phyloP scores from a whole-genome alignment of 371 early-diverging fungal species.

The Circinella minor region DNA sequence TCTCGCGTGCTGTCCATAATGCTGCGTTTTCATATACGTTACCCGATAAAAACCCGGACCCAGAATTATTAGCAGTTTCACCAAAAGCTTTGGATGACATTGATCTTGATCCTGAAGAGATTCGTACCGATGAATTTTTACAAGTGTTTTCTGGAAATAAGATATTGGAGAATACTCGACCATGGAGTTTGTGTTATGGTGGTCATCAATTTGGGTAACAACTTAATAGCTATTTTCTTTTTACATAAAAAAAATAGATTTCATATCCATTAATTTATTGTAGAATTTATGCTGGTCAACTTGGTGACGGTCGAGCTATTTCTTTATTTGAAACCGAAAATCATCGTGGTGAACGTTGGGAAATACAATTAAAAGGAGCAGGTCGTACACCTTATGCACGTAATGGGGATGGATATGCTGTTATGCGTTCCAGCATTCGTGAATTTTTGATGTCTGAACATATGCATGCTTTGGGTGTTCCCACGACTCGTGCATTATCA shows the following conservation, averaged over 20 bases:
- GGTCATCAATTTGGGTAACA: conserved; percentile 90
- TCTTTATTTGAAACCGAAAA: conserved; percentile 67
- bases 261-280: neutral
- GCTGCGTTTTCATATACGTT: conserved; percentile 64
- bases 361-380: conserved; percentile 86
- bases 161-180: conserved; percentile 55
- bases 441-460: conserved; percentile 89
- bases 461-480: conserved; percentile 74
- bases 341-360: conserved; percentile 60
- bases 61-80: conserved; percentile 51
- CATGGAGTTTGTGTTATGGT: conserved; percentile 87
- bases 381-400: conserved; percentile 90
- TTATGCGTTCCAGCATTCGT: conserved; percentile 79
- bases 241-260: neutral
- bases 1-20: conserved; percentile 61
- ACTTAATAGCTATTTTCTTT: conserved; percentile 21
- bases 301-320: conserved; percentile 91
- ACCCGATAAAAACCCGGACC: conserved; percentile 58
- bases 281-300: conserved; percentile 61
- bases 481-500: conserved; percentile 80
- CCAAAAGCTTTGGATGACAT: conserved; percentile 37
- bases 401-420: conserved; percentile 88
- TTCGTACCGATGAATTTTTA: conserved; percentile 28
- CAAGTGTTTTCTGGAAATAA: conserved; percentile 52
- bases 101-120: conserved; percentile 47